These are phyloP conservation scores for Ailanthus altissimus DNA, from an alignment of 345 rosid species.

Conservation along the genomic window DNA sequence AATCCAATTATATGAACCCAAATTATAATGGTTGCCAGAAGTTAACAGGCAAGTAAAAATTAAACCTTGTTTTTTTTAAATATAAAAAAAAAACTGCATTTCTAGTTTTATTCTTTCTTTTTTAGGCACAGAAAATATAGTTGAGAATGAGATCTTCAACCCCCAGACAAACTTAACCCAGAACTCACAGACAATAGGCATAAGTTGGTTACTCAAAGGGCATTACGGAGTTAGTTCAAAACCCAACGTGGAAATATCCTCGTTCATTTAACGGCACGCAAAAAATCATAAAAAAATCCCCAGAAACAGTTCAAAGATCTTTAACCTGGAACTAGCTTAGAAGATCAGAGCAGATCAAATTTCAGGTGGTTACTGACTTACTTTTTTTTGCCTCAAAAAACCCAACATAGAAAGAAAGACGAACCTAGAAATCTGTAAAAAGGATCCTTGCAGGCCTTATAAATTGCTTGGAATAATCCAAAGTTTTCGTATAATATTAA, in stretches of 20 bases:
- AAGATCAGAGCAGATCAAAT: background rate
- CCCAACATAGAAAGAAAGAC: background rate
- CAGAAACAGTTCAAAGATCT: background rate
- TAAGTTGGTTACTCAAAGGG: background rate
- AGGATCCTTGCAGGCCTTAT: too few relatives aligned
- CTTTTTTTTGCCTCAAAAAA: background rate
- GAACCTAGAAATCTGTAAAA: background rate
- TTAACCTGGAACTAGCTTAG: constrained; percentile 6
- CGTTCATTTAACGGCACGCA: background rate
- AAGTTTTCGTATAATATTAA: too few relatives aligned
- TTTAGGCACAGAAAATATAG: background rate
- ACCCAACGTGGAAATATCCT: constrained; percentile 12
- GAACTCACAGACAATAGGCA: constrained; percentile 13
- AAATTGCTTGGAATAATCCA: constrained; percentile 13
- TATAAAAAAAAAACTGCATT: too few relatives aligned
- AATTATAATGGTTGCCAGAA: too few relatives aligned
- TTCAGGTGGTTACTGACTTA: background rate
- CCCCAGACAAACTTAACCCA: background rate
- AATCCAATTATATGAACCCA: too few relatives aligned
- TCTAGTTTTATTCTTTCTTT: background rate
- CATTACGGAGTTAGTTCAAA: background rate
- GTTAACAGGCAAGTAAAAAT: too few relatives aligned
- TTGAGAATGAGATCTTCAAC: background rate
- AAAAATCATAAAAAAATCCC: background rate
- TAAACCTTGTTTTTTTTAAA: too few relatives aligned